Evolutionary conservation across 2,329 filamentous ascomycete species (phyloP).

Genomic region (Colletotrichum camelliae): DNA sequence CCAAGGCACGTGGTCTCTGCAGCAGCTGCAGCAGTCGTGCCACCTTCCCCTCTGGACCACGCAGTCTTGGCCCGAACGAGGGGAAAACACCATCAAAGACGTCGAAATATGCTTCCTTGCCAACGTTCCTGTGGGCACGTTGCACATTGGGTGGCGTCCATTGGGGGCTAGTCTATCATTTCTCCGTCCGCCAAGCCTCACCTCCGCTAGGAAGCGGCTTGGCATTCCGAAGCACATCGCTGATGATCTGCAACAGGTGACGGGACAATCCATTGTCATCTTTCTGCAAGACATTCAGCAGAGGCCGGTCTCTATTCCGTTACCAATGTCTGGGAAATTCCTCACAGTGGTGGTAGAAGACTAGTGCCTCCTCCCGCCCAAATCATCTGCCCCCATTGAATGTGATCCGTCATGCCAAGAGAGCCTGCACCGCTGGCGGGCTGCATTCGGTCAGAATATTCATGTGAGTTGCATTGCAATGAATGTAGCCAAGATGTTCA

Average conservation of each 20-base stretch:
- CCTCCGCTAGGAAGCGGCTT: slow-evolving; percentile 2
- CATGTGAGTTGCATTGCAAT: neutral
- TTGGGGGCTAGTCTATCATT: slow-evolving; percentile 2
- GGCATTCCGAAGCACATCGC: slow-evolving; percentile 13
- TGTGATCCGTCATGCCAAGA: slow-evolving; percentile 1
- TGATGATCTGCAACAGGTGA: neutral
- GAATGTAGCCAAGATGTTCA: neutral
- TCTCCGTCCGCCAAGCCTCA: neutral
- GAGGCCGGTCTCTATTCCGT: neutral
- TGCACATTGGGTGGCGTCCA: slow-evolving; percentile 4
- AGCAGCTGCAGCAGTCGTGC: neutral
- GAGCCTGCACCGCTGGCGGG: neutral
- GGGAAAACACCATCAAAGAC: neutral
- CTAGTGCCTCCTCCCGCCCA: neutral
- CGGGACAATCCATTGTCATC: neutral
- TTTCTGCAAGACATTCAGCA: neutral
- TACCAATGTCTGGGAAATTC: neutral
- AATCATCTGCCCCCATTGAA: neutral
- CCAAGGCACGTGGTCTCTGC: slow-evolving; percentile 2
- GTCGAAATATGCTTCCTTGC: slow-evolving; percentile 9
- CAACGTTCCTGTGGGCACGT: slow-evolving; percentile 4
- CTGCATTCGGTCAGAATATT: neutral
- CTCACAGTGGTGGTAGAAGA: neutral
- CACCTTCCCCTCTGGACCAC: slow-evolving; percentile 14
- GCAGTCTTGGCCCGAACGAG: neutral